Evolutionary conservation across 495 filamentous ascomycete species (phyloP).

Genomic region (Neurospora sp.): DNA sequence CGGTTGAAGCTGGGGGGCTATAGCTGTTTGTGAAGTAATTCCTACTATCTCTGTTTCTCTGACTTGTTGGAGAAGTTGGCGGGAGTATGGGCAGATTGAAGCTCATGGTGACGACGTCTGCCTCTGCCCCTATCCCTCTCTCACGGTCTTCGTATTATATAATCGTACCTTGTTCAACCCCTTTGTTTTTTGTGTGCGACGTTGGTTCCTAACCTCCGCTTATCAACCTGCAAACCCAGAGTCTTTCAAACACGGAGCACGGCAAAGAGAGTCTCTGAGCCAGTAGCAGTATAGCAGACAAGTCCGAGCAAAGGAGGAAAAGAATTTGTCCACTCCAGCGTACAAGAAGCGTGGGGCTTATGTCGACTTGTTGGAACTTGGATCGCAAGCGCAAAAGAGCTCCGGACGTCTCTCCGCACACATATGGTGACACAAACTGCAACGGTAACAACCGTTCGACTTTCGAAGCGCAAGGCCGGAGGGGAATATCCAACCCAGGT

Average conservation of each 20-base stretch:
- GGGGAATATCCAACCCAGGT: background rate
- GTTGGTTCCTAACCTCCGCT: background rate
- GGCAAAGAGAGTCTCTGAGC: background rate
- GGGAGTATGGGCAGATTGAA: slow-evolving; percentile 38
- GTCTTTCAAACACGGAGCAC: background rate
- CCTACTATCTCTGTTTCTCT: slow-evolving; percentile 44
- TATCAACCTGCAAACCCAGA: background rate
- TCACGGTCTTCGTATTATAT: background rate
- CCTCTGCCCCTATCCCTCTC: slow-evolving; percentile 6
- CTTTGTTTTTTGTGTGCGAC: background rate
- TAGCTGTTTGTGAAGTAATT: slow-evolving; percentile 40
- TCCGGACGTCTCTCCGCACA: background rate
- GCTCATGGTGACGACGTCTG: slow-evolving; percentile 26
- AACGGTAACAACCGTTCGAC: background rate
- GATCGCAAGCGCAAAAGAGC: background rate
- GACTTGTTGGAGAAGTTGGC: slow-evolving; percentile 24
- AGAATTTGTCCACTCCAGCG: background rate
- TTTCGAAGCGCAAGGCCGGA: background rate
- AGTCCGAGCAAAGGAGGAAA: background rate
- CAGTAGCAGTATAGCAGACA: background rate
- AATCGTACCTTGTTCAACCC: background rate
- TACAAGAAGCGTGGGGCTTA: background rate
- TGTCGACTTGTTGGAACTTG: background rate
- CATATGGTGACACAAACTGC: background rate
- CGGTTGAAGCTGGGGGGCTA: slow-evolving; percentile 39